Evolutionary conservation across 164 flowering plant species (phyloP).

Genomic region (Saururus chinensis): DNA sequence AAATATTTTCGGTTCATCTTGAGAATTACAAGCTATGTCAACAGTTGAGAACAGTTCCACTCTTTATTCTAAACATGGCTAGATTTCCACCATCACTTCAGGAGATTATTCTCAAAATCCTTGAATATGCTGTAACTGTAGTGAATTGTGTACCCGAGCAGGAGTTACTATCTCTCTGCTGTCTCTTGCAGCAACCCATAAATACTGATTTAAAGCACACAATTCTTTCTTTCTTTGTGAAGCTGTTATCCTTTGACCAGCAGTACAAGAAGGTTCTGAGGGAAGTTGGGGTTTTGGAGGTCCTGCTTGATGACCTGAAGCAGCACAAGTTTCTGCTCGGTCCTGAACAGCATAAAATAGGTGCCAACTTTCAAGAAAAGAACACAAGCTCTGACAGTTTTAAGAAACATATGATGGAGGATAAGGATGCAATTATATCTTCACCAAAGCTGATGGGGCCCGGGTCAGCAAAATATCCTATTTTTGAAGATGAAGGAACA

Average conservation of each 20-base stretch:
- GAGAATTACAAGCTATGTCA: slow-evolving; percentile 95
- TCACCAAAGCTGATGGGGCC: slow-evolving; percentile 75
- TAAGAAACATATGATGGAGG: slow-evolving; percentile 70
- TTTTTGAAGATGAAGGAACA: slow-evolving; percentile 77
- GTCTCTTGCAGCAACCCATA: slow-evolving; percentile 88
- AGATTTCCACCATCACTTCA: slow-evolving; percentile 79
- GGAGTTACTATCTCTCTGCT: slow-evolving; percentile 92
- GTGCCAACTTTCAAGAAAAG: slow-evolving; percentile 29
- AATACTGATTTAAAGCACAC: slow-evolving; percentile 74
- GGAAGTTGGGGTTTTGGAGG: slow-evolving; percentile 96
- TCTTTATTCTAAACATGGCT: slow-evolving; percentile 87
- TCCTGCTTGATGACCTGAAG: slow-evolving; percentile 86
- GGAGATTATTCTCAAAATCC: slow-evolving; percentile 85
- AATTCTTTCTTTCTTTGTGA: slow-evolving; percentile 89
- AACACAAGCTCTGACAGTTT: slow-evolving; percentile 69
- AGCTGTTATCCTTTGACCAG: slow-evolving; percentile 92
- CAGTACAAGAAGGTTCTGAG: slow-evolving; percentile 93
- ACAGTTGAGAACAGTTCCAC: slow-evolving; percentile 87
- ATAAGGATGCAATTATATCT: slow-evolving; percentile 75
- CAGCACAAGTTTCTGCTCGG: slow-evolving; percentile 69
- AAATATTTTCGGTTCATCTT: slow-evolving; percentile 87
- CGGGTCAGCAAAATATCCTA: slow-evolving; percentile 65
- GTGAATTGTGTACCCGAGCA: slow-evolving; percentile 97
- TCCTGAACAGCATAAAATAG: slow-evolving; percentile 40
- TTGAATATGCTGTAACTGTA: slow-evolving; percentile 98